Percentiles rank a stretch among this genome's conserved stretches.
These are phyloP conservation scores for Rhodotorula sp. DNA, from an alignment of 1,284 basidiomycete species.

Conservation along the genomic window DNA sequence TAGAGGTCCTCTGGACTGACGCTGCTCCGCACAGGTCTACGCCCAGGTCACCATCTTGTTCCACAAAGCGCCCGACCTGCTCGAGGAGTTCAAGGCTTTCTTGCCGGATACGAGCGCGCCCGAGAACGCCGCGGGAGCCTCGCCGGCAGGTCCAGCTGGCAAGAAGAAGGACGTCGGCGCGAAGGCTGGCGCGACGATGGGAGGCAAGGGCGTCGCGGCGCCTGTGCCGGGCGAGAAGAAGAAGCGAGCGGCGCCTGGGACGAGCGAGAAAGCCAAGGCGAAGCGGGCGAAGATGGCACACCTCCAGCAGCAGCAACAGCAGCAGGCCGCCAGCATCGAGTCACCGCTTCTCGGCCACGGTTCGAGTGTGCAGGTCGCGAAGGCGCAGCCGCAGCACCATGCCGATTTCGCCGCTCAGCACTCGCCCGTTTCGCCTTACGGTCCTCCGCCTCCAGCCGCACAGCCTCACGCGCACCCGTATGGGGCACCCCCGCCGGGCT, in stretches of 20 bases:
- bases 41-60: constrained; percentile 90
- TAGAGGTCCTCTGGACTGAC: background rate
- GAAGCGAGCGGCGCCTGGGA: constrained; percentile 40
- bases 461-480: constrained; percentile 33
- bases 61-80: constrained; percentile 84
- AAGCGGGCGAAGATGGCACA: constrained; percentile 37
- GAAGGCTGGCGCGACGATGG: background rate
- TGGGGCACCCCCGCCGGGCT: constrained; percentile 31
- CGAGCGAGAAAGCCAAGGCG: constrained; percentile 41
- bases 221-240: constrained; percentile 32
- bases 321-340: constrained; percentile 16
- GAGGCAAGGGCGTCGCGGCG: background rate
- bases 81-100: constrained; percentile 96
- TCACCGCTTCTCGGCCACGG: constrained; percentile 21
- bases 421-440: constrained; percentile 12
- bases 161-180: background rate
- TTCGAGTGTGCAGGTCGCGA: background rate
- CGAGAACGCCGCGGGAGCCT: background rate
- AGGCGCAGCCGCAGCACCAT: constrained; percentile 2
- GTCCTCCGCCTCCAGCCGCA: background rate
- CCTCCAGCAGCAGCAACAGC: constrained; percentile 13
- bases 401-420: constrained; percentile 1
- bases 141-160: background rate
- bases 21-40: constrained; percentile 68
- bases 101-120: constrained; percentile 63